These are phyloP conservation scores for Isabelozyma heimii DNA, from an alignment of 805 yeast species.

Conservation along the genomic window DNA sequence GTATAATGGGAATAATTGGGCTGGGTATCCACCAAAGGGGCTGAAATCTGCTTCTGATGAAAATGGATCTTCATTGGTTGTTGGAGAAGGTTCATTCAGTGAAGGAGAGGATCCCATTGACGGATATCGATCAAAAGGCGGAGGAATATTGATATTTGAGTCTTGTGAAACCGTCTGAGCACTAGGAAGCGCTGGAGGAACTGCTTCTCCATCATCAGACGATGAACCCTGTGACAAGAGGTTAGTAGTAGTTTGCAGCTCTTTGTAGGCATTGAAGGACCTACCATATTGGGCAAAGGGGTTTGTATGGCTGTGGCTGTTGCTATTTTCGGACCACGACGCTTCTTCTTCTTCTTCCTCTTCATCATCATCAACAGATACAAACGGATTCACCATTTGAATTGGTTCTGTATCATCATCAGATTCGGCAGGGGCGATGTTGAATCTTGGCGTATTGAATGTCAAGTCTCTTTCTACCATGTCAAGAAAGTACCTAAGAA, in stretches of 20 bases:
- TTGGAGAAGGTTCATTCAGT: slow-evolving; percentile 7
- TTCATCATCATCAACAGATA: slow-evolving; percentile 4
- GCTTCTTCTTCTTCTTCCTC: slow-evolving; percentile 3
- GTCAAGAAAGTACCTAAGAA: not conserved
- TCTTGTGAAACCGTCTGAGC: slow-evolving; percentile 8
- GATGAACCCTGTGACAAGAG: slow-evolving; percentile 22
- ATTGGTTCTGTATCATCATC: not conserved
- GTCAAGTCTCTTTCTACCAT: slow-evolving; percentile 29
- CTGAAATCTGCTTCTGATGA: slow-evolving; percentile 60
- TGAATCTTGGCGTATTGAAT: slow-evolving; percentile 16
- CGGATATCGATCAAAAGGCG: slow-evolving; percentile 69
- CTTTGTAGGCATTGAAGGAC: slow-evolving; percentile 41
- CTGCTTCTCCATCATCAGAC: slow-evolving; percentile 6
- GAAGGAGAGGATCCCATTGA: slow-evolving; percentile 53
- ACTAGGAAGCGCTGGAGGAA: slow-evolving; percentile 7
- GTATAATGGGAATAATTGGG: slow-evolving; percentile 82
- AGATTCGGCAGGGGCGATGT: not conserved
- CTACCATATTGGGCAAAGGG: slow-evolving; percentile 20
- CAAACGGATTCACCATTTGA: not conserved
- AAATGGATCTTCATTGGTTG: slow-evolving; percentile 23
- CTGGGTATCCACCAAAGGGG: slow-evolving; percentile 98
- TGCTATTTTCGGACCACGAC: slow-evolving; percentile 5
- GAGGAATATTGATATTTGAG: slow-evolving; percentile 38
- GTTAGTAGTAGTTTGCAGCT: slow-evolving; percentile 38
- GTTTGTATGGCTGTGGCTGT: not conserved